phyloP scores from a whole-genome alignment of 306 rosid species.

The Lablab purpureus region DNA sequence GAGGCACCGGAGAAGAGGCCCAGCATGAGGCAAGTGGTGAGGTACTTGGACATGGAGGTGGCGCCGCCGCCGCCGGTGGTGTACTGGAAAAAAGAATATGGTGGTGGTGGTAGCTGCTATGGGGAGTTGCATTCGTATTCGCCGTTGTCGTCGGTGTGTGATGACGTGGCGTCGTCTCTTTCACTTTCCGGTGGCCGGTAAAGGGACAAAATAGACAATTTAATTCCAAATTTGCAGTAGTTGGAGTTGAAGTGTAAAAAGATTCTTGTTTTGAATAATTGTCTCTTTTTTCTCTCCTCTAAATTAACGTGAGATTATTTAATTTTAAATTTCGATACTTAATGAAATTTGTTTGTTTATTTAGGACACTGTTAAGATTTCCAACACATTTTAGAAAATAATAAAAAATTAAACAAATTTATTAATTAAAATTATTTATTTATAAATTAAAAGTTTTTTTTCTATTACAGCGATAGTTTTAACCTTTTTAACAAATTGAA shows the following conservation, averaged over 20 bases:
- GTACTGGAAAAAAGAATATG: background rate
- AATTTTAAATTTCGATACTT: background rate
- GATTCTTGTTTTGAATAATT: background rate
- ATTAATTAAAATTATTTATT: no score
- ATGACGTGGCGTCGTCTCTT: constrained; percentile 52
- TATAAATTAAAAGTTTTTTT: no score
- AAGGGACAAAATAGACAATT: background rate
- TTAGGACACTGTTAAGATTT: no score
- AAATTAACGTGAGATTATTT: background rate
- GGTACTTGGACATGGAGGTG: constrained; percentile 62
- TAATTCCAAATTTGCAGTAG: background rate
- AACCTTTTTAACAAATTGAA: no score
- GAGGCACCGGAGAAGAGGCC: constrained; percentile 55
- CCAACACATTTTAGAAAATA: no score
- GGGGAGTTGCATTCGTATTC: constrained; percentile 45
- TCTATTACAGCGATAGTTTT: no score
- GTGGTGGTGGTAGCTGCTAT: constrained; percentile 26
- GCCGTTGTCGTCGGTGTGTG: constrained; percentile 45
- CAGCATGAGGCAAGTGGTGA: constrained; percentile 55
- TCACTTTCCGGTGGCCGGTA: constrained; percentile 41
- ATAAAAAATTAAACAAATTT: no score
- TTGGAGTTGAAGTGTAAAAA: no score
- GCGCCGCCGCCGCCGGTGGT: constrained; percentile 1
- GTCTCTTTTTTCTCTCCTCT: background rate
- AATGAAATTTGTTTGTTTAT: background rate